Conservation (phyloP, 352 stramenopile species). For the Phytophthora fragariaefolia region DNA sequence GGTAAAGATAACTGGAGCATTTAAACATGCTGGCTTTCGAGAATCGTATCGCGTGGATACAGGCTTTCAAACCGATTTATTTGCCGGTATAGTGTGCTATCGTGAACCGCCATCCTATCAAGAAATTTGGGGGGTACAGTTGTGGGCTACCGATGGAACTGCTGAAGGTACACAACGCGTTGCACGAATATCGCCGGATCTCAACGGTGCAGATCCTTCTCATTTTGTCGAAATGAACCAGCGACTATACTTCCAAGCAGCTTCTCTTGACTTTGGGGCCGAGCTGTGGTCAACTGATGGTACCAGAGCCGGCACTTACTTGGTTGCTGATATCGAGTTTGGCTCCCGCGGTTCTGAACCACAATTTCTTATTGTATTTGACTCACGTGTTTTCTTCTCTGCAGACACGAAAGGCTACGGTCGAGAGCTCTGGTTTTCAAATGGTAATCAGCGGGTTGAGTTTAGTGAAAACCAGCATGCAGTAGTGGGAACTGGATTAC, state of each 20-base stretch:
- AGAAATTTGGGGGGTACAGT: slow-evolving; percentile 47
- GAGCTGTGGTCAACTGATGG: slow-evolving; percentile 87
- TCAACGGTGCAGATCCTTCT: slow-evolving; percentile 36
- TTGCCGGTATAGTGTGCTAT: slow-evolving; percentile 87
- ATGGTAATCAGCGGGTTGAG: slow-evolving; percentile 44
- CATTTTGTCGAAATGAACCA: slow-evolving; percentile 49
- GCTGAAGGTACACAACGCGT: slow-evolving; percentile 66
- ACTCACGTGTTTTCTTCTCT: slow-evolving; percentile 60
- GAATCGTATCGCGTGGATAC: slow-evolving; percentile 71
- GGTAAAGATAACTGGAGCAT: slow-evolving; percentile 69
- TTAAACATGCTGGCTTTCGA: slow-evolving; percentile 82
- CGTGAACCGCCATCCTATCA: slow-evolving; percentile 21
- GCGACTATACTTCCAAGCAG: slow-evolving; percentile 78
- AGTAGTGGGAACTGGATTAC: slow-evolving; percentile 43
- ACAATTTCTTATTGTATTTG: slow-evolving; percentile 43
- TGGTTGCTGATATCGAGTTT: slow-evolving; percentile 65
- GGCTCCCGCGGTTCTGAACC: slow-evolving; percentile 50
- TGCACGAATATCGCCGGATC: slow-evolving; percentile 43
- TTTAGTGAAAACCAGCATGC: slow-evolving; percentile 40
- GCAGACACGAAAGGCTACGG: slow-evolving; percentile 46
- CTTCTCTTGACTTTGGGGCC: slow-evolving; percentile 46
- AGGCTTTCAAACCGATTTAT: slow-evolving; percentile 53
- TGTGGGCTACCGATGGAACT: slow-evolving; percentile 90
- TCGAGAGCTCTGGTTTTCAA: slow-evolving; percentile 68
- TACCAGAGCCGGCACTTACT: slow-evolving; percentile 47